Evolutionary conservation across 164 flowering plant species (phyloP), one percentile per base, ranked within the genome.

Genomic region (Hamamelis virginiana): DNA sequence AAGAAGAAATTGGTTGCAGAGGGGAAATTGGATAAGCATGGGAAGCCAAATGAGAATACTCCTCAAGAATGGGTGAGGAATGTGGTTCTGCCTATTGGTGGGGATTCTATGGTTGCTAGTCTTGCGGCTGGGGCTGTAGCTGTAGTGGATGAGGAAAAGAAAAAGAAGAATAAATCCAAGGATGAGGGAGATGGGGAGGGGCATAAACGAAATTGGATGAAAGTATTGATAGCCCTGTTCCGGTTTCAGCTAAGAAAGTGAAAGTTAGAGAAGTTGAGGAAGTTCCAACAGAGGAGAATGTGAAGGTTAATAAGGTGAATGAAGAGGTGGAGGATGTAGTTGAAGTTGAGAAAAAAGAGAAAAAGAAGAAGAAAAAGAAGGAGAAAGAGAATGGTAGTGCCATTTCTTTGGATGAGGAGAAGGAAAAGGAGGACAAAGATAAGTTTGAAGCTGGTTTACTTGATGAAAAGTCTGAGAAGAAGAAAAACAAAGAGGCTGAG

Each of bases 41-140:
- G 95, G 64, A 90, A 88, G 80, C 89, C 91, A 0, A 90, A 84
- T 76, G 88, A 85, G 75, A 85, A 55, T 13, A 90, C 92, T 14
- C 95, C 95, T 9, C 64, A 70, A 16, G 92, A 90, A 72, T 90
- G 95, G 95, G 0, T 51, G 74, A 82, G 91, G 74, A 89, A 89
- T 79, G 82, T 86, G 62, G 87, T 77, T 59, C 77, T 87, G 46
- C 92, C 89, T 0, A 48, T 86, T 12, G 92, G 94, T 23, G 90
- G 87, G 53, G 91, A 89, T 81, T 69, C 87, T 44, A 33, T 82
- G 71, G 76, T 89, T 71, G 94, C 94, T 0, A 52, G 85, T 19
- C 72, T 78, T 60, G 90, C 92, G 1, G 92, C 91, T 69, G 68
- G 81, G 0, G 33, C 79, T 27, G 82, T 72, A 33, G 66, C 75